Conservation (phyloP, 345 rosid genomes). For the Limnanthes douglasii region DNA sequence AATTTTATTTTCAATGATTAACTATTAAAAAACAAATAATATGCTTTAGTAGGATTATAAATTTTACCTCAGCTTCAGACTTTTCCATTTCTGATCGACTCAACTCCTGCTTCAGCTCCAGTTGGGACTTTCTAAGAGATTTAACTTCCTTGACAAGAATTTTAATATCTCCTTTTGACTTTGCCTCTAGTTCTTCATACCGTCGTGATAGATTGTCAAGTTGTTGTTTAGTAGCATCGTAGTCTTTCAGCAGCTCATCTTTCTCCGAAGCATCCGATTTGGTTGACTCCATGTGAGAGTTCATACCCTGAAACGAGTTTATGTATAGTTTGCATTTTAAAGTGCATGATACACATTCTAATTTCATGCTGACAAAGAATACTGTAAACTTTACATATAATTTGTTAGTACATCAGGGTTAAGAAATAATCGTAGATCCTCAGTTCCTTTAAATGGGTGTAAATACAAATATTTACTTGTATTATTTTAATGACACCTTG, state of each 20-base stretch:
- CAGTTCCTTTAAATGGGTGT: no score
- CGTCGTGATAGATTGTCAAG: conserved; percentile 43
- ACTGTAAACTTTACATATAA: no score
- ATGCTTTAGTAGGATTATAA: conserved; percentile 6
- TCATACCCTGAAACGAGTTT: conserved; percentile 37
- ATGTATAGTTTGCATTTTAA: conserved; percentile 4
- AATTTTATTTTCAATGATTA: not conserved
- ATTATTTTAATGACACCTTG: no score
- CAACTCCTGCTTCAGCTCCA: conserved; percentile 53
- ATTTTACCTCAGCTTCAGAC: conserved; percentile 58
- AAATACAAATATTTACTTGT: no score
- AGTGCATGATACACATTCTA: no score
- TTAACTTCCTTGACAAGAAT: conserved; percentile 94
- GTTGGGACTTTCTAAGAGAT: conserved; percentile 60
- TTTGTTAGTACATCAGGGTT: no score
- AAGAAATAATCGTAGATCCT: no score
- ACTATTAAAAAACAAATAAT: no score
- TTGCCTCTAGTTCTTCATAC: conserved; percentile 70
- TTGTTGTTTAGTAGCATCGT: conserved; percentile 57
- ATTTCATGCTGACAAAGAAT: no score
- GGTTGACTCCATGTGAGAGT: conserved; percentile 19
- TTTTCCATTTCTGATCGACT: conserved; percentile 38
- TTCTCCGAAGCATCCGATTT: conserved; percentile 22
- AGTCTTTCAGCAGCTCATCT: conserved; percentile 30
- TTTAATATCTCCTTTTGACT: conserved; percentile 90